Evolutionary conservation across 2,329 filamentous ascomycete species (phyloP), one percentile per base, ranked within the genome.

Genomic region (Colletotrichum magnum): DNA sequence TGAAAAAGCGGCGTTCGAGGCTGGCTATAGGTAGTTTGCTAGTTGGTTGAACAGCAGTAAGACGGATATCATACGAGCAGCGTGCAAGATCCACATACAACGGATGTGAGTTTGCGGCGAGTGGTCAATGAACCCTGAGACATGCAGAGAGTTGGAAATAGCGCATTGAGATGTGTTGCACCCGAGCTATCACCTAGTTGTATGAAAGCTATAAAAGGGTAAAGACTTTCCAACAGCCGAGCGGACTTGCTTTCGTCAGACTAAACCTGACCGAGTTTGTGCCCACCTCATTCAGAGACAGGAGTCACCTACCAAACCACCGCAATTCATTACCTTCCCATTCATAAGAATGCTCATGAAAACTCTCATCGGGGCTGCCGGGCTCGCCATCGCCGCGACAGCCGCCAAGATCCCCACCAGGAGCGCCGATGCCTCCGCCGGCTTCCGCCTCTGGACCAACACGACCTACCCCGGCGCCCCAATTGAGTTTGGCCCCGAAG

Each of bases 401-500:
- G 62, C 47, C 7, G 45, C 54, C 28, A 45, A 16, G 7, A 6
- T 52, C 0, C 62, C 62, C 45, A 1, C 26, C 5, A 51, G n/a
- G 48, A 24, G 24, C 24, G 15, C 60, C 15, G 43, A 43, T 7
- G 12, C 3, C 26, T 2, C 45, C 6, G 18, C 41, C 21, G 45
- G 36, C 47, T 58, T 64, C 47, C 62, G 36, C 21, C 53, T 64
- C 53, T 64, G 62, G 54, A 53, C 62, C 16, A 59, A 64, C 53
- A 52, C 28, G 24, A 64, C 47, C 54, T 64, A 64, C 24, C 62
- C 53, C 6, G 62, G 52, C 0, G 45, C 21, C 21, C 21, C 21
- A 24, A 24, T 24, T 24, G 47, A 1, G 24, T 28, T 28, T 3
- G 54, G 53, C 5, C 62, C 62, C 36, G 1, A 43, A 4, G 62